Percentiles rank a stretch among this genome's conserved stretches.
Conservation (phyloP, 2,329 filamentous ascomycete genomes). For the Colletotrichum sp. region DNA sequence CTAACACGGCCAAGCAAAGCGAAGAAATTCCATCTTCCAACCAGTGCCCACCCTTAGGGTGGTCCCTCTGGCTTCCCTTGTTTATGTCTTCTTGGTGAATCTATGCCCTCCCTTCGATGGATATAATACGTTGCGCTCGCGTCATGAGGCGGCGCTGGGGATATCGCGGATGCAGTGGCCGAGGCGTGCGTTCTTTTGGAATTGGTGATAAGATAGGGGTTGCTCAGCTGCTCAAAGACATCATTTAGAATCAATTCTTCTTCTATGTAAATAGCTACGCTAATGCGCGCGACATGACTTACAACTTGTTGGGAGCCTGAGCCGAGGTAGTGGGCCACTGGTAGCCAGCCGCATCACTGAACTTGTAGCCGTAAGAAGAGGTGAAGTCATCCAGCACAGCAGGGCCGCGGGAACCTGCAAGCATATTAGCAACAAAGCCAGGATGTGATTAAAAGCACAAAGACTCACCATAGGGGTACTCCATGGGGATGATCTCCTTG, state of each 20-base stretch:
- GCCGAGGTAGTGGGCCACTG: constrained; percentile 88
- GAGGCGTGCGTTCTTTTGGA: not conserved
- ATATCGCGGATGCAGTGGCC: constrained; percentile 3
- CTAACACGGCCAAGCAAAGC: constrained; percentile 8
- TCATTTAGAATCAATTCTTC: constrained; percentile 22
- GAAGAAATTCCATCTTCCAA: constrained; percentile 12
- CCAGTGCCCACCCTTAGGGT: not conserved
- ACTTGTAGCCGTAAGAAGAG: constrained; percentile 97
- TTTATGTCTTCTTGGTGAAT: constrained; percentile 16
- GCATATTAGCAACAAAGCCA: constrained; percentile 23
- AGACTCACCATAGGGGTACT: constrained; percentile 93
- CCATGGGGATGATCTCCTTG: constrained; percentile 99
- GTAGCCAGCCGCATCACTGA: constrained; percentile 94
- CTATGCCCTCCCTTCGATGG: constrained; percentile 19
- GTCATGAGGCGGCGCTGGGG: not conserved
- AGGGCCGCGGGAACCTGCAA: constrained; percentile 88
- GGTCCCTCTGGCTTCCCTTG: constrained; percentile 11
- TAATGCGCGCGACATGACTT: constrained; percentile 44
- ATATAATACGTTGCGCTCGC: constrained; percentile 18
- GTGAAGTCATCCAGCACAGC: constrained; percentile 98
- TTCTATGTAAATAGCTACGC: constrained; percentile 21
- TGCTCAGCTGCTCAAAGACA: constrained; percentile 19
- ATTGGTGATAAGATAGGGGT: not conserved
- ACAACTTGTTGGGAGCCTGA: constrained; percentile 78
- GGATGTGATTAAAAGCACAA: not conserved